Base-by-base conservation (phyloP, 2,329 filamentous ascomycete species). In the Colletotrichum tofieldiae region DNA sequence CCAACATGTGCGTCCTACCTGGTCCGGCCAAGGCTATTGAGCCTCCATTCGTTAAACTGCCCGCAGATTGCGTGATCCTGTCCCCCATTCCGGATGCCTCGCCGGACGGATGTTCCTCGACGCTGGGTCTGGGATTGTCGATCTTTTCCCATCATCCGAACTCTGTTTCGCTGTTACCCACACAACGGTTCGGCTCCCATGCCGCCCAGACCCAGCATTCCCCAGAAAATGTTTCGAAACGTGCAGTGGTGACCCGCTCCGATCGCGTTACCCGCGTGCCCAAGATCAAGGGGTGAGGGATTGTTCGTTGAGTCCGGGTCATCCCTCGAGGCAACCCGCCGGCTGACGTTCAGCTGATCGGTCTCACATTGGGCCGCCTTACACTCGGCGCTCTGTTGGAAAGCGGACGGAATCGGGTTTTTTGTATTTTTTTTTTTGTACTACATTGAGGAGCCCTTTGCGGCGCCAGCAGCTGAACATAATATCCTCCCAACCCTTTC, bases 61-160 rank as follows among this genome's bases (percentile, higher is more conserved):
- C 45, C 32, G 37, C 45, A 52, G 43, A 69, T 69, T 72, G 65
- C 69, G 69, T 69, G 69, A 59, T 72, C 35, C 52, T 12, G 8
- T 3, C 5, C 43, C 43, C 58, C 26, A 6, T 56, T 23, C 45
- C 43, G 69, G 65, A 64, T 69, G 12, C 32, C 52, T 63, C 59
- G 41, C 69, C 65, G 45, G 9, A 47, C 43, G 35, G 6, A 35
- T 32, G 23, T 23, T 29, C 65, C 58, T 41, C 43, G 41, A 60
- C n/a, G 32, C 18, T 35, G 58, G 43, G 51, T 23, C 65, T 18
- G 65, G 26, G 14, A 51, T 20, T 54, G 69, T 68, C 58, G 65
- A 69, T 72, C 69, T 69, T 54, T 43, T 35, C 47, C 23, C 39
- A 26, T 29, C 37, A 65, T 39, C 11, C 51, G 41, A 68, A 71